Evolutionary conservation across 352 stramenopile species (phyloP).

Genomic region (Phytophthora capsici): DNA sequence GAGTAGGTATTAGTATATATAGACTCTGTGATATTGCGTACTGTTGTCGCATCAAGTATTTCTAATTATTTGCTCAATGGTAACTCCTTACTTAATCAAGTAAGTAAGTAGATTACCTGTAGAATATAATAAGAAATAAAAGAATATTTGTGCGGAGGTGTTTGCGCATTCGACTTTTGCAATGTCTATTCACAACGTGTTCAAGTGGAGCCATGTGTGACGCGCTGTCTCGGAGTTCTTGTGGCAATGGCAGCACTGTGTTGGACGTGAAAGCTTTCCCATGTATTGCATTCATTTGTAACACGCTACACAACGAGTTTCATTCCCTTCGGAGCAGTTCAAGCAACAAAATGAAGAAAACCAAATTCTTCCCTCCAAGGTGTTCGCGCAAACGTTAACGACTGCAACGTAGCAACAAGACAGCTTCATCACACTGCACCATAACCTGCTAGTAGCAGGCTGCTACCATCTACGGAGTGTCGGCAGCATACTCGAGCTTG

Average conservation of each 20-base stretch:
- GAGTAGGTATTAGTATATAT: not conserved
- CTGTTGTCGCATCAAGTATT: not conserved
- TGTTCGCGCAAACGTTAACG: too few relatives aligned
- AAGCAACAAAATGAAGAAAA: not conserved
- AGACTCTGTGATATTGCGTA: not conserved
- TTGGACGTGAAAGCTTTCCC: not conserved
- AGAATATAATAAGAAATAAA: not conserved
- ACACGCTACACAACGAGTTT: not conserved
- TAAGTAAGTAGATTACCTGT: not conserved
- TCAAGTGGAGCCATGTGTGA: constrained; percentile 16
- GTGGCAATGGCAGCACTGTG: not conserved
- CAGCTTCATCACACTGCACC: not conserved
- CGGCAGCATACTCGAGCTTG: constrained; percentile 60
- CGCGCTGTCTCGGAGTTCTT: not conserved
- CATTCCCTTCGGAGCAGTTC: not conserved
- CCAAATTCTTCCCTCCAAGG: too few relatives aligned
- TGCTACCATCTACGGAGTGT: constrained; percentile 16
- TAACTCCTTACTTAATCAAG: too few relatives aligned
- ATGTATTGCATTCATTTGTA: too few relatives aligned
- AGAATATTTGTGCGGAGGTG: not conserved
- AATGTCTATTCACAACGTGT: constrained; percentile 1
- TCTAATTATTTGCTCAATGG: not conserved
- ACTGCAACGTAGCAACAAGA: too few relatives aligned
- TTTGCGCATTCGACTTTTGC: constrained; percentile 20
- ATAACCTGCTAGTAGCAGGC: constrained; percentile 28